These are phyloP conservation scores for Phytophthora crassamura DNA, from an alignment of 352 stramenopile species.

Conservation along the genomic window DNA sequence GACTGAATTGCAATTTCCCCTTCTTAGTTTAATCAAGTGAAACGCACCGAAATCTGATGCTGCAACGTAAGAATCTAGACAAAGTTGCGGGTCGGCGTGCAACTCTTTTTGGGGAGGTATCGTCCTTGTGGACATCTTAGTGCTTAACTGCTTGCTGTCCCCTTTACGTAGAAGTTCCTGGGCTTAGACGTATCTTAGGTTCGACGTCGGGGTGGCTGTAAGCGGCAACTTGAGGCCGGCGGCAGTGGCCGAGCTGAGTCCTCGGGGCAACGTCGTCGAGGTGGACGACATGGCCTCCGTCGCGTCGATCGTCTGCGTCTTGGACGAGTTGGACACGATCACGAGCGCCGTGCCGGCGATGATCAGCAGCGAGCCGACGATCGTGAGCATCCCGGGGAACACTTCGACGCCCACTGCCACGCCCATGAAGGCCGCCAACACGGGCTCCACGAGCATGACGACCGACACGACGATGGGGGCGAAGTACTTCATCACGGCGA, in stretches of 20 bases:
- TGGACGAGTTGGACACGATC: conserved; percentile 75
- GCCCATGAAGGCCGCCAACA: conserved; percentile 80
- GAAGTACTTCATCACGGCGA: conserved; percentile 93
- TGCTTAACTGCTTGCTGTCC: not conserved
- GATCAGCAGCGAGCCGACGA: conserved; percentile 69
- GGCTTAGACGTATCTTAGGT: conserved; percentile 35
- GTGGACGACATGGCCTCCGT: conserved; percentile 73
- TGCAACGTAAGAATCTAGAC: conserved; percentile 2
- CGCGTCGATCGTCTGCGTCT: conserved; percentile 86
- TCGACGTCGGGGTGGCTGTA: conserved; percentile 18
- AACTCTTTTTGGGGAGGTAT: no score
- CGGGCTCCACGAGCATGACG: conserved; percentile 90
- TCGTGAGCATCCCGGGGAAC: conserved; percentile 76
- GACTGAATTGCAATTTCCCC: no score
- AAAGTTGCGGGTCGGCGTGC: not conserved
- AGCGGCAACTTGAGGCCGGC: conserved; percentile 31
- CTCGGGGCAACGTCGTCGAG: conserved; percentile 49
- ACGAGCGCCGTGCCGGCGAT: conserved; percentile 76
- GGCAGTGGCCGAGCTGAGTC: conserved; percentile 38
- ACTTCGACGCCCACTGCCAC: conserved; percentile 74
- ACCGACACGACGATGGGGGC: conserved; percentile 90
- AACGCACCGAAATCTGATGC: conserved; percentile 1
- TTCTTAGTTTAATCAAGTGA: conserved; percentile 4
- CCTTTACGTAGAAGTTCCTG: not conserved
- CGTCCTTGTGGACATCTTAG: conserved; percentile 26